phyloP scores from a whole-genome alignment of 495 filamentous ascomycete species.

The Annulohypoxylon stygium region DNA sequence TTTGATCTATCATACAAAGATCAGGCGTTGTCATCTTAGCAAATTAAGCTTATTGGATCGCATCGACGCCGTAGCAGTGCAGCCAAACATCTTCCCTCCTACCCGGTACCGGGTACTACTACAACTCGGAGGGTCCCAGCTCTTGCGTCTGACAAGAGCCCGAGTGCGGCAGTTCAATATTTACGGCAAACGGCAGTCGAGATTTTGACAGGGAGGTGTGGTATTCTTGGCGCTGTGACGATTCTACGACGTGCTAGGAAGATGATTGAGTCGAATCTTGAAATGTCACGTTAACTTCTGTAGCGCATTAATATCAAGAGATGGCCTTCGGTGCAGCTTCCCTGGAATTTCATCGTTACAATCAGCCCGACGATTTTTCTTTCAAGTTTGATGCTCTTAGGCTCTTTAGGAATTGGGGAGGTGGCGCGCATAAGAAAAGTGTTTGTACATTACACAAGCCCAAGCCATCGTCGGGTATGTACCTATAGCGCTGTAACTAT shows the following conservation, averaged over 20 bases:
- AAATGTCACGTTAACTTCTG: not conserved
- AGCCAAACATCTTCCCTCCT: slow-evolving; percentile 28
- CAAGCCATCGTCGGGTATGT: too few relatives aligned
- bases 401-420: too few relatives aligned
- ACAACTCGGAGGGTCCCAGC: slow-evolving; percentile 5
- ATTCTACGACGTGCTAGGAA: not conserved
- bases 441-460: too few relatives aligned
- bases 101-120: slow-evolving; percentile 27
- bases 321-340: not conserved
- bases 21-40: slow-evolving; percentile 2
- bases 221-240: slow-evolving; percentile 4
- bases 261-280: not conserved
- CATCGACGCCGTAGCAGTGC: slow-evolving; percentile 34
- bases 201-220: not conserved
- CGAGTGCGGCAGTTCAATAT: not conserved
- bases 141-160: slow-evolving; percentile 7
- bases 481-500: too few relatives aligned
- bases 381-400: too few relatives aligned
- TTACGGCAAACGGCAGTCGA: slow-evolving; percentile 9
- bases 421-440: too few relatives aligned
- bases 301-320: not conserved
- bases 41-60: slow-evolving; percentile 10
- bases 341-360: not conserved
- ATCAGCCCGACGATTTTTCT: not conserved
- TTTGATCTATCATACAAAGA: not conserved